These are phyloP conservation scores for Colletotrichum shisoi DNA, from an alignment of 2,329 filamentous ascomycete species.

Conservation along the genomic window DNA sequence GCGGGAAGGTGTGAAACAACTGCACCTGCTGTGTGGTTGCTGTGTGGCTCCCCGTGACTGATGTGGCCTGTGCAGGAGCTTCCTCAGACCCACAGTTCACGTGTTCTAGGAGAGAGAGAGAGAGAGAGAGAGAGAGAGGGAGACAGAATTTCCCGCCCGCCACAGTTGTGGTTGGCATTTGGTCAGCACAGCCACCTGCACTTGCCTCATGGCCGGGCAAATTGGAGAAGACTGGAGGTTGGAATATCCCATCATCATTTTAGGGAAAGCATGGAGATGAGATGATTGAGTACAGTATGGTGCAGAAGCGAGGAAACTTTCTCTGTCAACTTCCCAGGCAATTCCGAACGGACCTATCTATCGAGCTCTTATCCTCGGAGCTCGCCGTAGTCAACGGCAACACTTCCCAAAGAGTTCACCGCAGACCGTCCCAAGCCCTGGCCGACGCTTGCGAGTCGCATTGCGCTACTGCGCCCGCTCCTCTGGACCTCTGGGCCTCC, in stretches of 20 bases:
- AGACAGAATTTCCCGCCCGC: conserved; percentile 2
- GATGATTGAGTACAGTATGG: too few species aligned
- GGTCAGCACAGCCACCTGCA: conserved; percentile 22
- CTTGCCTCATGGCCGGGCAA: neutral
- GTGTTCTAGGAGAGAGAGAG: conserved; percentile 12
- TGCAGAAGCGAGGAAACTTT: neutral
- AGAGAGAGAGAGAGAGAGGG: neutral
- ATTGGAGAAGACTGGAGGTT: neutral
- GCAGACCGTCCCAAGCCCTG: conserved; percentile 4
- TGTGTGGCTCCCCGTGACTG: conserved; percentile 18
- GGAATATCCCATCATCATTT: too few species aligned
- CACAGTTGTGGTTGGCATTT: conserved; percentile 12
- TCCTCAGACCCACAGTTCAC: conserved; percentile 27
- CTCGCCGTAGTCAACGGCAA: conserved; percentile 22
- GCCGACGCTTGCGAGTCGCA: conserved; percentile 2
- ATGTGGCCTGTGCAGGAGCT: conserved; percentile 30
- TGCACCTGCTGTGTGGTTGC: conserved; percentile 10
- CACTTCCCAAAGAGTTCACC: conserved; percentile 33
- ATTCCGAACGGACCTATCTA: neutral
- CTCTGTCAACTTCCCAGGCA: neutral
- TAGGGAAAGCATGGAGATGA: too few species aligned
- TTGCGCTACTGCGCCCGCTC: conserved; percentile 33
- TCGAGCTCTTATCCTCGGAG: conserved; percentile 17
- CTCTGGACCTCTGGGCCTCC: neutral
- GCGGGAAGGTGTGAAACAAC: conserved; percentile 30